Base-by-base conservation (phyloP, 805 yeast genomes). In the Candida nitratophila region DNA sequence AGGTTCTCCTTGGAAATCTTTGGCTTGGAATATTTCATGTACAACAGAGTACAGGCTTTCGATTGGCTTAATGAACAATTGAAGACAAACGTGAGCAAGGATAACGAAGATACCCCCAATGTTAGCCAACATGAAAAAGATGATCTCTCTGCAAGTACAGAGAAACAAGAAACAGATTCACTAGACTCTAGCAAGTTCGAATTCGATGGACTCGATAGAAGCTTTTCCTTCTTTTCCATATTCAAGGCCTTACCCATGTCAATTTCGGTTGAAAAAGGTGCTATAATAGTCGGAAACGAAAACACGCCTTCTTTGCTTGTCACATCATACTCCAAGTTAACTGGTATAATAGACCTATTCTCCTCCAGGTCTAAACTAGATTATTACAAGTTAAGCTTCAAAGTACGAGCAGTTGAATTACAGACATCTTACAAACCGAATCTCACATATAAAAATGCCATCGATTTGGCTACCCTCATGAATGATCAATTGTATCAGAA, bases 1-100 rank as follows among this genome's bases (percentile, higher is more conserved):
- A 66, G 88, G 34, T 72, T 82, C 46, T 52, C 71, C 4, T 56
- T 89, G 3, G 72, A 75, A 19, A 62, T 84, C 10, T 83, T 81
- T 42, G 99, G 99, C 1, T 56, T 86, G 3, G 99, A 93, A 60
- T 63, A 85, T 39, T 93, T 89, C 59, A 65, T 84, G 45, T 91
- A 86, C 62, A 93, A 93, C 61, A 74, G 93, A 55, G 76, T 86
- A 0, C 68, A 67, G 11, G 90, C 96, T 0, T 93, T 85, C 62
- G 90, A 86, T 37, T 71, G 70, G 39, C 17, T 38, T 14, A 19
- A 6, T n/a, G 32, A 15, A 24, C 35, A 32, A 37, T 8, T 32
- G 15, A 30, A 12, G 3, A 21, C 14, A 15, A 24, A 12, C 38
- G 17, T 9, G 42, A 19, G 20, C 26, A 32, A 22, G 29, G 16